These are phyloP conservation scores for Pseudotsuga menziesii DNA, from an alignment of 75 land plant genomes.

Conservation along the genomic window DNA sequence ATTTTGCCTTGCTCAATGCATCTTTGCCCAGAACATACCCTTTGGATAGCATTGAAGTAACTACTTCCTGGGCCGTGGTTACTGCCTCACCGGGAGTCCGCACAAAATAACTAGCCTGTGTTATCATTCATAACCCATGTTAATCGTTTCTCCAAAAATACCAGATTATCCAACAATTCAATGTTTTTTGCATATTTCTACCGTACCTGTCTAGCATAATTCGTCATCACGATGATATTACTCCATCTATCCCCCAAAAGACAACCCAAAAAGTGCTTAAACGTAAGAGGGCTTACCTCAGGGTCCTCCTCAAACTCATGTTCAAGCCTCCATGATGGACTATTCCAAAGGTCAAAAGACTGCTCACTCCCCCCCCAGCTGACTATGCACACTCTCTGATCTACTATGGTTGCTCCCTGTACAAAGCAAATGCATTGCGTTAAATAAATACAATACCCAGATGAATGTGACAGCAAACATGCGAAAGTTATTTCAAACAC, in stretches of 20 bases:
- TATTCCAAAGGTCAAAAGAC: conserved; percentile 39
- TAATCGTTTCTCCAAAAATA: background rate
- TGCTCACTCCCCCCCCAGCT: conserved; percentile 59
- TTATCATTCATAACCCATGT: conserved; percentile 10
- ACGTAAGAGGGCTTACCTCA: conserved; percentile 5
- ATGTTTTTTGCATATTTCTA: background rate
- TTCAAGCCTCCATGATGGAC: conserved; percentile 23
- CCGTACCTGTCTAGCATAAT: background rate
- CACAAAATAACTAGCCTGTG: conserved; percentile 11
- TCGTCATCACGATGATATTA: background rate
- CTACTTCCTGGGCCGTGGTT: conserved; percentile 67
- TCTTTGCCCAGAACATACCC: conserved; percentile 78
- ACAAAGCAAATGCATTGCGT: background rate
- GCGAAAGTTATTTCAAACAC: too few relatives aligned
- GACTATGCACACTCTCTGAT: conserved; percentile 68
- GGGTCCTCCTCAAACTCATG: conserved; percentile 14
- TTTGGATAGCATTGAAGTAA: conserved; percentile 62
- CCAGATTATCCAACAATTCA: background rate
- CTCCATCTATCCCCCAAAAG: background rate
- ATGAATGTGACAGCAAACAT: background rate
- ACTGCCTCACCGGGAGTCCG: conserved; percentile 44
- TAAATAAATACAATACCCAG: background rate
- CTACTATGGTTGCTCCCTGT: conserved; percentile 87
- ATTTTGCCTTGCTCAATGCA: conserved; percentile 62
- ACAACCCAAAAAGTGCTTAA: background rate